Base-by-base conservation (phyloP, 2,329 filamentous ascomycete genomes). In the Aaosphaeria arxii region DNA sequence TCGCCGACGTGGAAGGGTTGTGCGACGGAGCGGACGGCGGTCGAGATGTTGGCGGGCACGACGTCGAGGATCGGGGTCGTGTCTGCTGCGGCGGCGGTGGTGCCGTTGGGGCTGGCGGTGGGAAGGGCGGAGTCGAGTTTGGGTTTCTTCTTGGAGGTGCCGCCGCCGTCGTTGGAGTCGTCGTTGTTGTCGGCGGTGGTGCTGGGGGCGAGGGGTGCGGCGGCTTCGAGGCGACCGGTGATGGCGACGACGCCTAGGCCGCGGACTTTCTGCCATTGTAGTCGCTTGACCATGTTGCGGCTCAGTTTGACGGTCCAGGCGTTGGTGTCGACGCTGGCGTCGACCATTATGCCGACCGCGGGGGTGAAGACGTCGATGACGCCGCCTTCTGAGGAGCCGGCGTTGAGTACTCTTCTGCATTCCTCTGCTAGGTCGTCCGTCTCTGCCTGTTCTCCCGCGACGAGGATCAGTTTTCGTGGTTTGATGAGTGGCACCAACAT, bases 261-360 rank as follows among this genome's bases (percentile, higher is more conserved):
- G 47, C 90, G 86, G 28, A 97, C 91, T 49, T 89, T 91, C 73
- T 97, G 94, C 94, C 94, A 97, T 63, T 89, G 89, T 50, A 99
- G 79, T 58, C 87, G 87, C 71, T 89, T 89, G 50, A 95, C 88
- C 17, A 99, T 82, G 40, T 82, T 77, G 57, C 92, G 89, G 43
- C 89, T 91, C 13, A 99, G 80, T 70, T 91, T 95, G 51, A 99
- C 88, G 28, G 89, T 86, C 94, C 95, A 99, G 4, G 94, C 91
- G 66, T 97, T 96, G 5, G 92, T 97, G 67, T 99, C 94, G 39
- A 97, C 92, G 63, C 91, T 96, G 9, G 92, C 94, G 69, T 99
- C 86, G 39, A 99, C 80, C 11, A 79, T 76, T 32, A 80, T 76
- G 28, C 91, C 91, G n/a, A 89, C 76, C 7, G 75, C 71, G 1